phyloP scores from a whole-genome alignment of 2,329 filamentous ascomycete species.

The Dothideomycetes sp. region DNA sequence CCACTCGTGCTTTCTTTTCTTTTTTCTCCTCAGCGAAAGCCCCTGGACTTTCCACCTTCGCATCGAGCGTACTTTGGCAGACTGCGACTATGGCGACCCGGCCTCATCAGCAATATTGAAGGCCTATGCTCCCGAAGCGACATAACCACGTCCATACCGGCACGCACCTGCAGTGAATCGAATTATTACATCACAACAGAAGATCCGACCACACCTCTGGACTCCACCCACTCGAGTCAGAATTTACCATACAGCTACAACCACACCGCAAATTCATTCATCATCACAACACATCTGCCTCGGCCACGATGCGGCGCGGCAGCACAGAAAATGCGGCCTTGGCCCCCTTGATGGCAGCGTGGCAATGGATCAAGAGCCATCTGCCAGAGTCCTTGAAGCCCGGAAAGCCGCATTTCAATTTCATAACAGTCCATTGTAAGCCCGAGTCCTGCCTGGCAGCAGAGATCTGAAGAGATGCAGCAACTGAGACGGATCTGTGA shows the following conservation, averaged over 20 bases:
- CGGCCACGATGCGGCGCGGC: too few species aligned
- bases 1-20: background rate
- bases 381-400: constrained; percentile 13
- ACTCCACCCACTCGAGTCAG: too few species aligned
- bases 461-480: background rate
- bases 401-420: constrained; percentile 60
- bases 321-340: too few species aligned
- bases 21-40: background rate
- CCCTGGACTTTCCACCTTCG: background rate
- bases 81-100: constrained; percentile 8
- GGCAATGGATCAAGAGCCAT: constrained; percentile 17
- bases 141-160: too few species aligned
- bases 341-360: constrained; percentile 18
- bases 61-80: constrained; percentile 7
- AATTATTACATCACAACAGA: too few species aligned
- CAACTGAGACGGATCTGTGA: background rate
- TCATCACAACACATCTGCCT: too few species aligned
- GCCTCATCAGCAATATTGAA: constrained; percentile 3
- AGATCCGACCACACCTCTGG: too few species aligned
- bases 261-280: too few species aligned
- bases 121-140: too few species aligned
- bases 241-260: too few species aligned
- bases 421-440: constrained; percentile 71
- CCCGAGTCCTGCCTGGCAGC: too few species aligned
- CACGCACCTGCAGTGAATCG: too few species aligned